Evolutionary conservation across 768 basidiomycete species (phyloP), one percentile per base, ranked within the genome.

Genomic region (Neoboletus subvelutipes): DNA sequence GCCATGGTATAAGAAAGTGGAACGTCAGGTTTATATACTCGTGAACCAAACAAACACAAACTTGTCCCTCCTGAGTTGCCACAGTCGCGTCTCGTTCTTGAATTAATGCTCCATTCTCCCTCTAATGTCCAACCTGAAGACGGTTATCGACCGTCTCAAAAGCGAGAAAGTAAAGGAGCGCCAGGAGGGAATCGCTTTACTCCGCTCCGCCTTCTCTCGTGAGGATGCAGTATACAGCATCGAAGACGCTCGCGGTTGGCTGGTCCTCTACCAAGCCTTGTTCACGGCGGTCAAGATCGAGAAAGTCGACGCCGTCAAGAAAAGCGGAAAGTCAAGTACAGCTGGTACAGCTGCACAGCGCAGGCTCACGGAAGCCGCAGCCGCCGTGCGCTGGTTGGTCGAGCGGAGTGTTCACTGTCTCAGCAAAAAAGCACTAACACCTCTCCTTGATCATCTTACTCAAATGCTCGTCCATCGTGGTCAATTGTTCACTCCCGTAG

Each of bases 131-230:
- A 82, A 77, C 58, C 64, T 87, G 50, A 77, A 76, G 54, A 70
- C 73, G 54, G 76, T 84, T 10, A 66, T 83, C n/a, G 71, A 77
- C 10, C 78, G 77, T 54, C 77, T 90, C 55, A 75, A 76, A 57
- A 84, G 82, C 69, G 78, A 82, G 49, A 91, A 86, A 61, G 76
- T 87, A 64, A 88, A 83, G 64, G 87, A 90, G 34, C 78, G 92
- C 18, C 80, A 85, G 55, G 82, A 88, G 50, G 90, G 83, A 17
- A 68, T 90, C 17, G 55, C 75, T 9, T 64, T 76, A 18, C 75
- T 90, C 46, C 80, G 79, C 47, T 72, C 73, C 6, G 65, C 74
- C 39, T 89, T 90, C 61, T 70, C 79, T 15, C 75, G 76, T 58
- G 75, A 82, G 59, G 70, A 73, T 54, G 77, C 78, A 13, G 74